Evolutionary conservation across 768 basidiomycete species (phyloP), one percentile per base, ranked within the genome.

Genomic region (Cystofilobasidium capitatum): DNA sequence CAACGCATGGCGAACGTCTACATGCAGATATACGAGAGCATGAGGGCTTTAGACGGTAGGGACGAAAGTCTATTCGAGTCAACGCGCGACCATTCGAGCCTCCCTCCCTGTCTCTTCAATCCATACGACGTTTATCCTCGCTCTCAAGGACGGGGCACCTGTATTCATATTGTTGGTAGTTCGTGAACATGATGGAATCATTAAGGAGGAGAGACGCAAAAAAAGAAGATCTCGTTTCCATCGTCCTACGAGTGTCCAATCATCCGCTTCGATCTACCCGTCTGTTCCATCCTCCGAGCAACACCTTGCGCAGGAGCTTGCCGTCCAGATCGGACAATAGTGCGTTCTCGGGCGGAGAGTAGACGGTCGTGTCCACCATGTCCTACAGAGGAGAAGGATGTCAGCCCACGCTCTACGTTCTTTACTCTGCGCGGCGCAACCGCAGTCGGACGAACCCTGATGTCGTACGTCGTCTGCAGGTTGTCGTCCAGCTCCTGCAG

Each of bases 401-500:
- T 51, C 26, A 51, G 24, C n/a, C n/a, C n/a, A n/a, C n/a, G n/a
- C n/a, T n/a, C n/a, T n/a, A n/a, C n/a, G n/a, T n/a, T n/a, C n/a
- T n/a, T n/a, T n/a, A n/a, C n/a, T 26, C n/a, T 7, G 13, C 6
- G 24, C 14, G 4, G 49, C 49, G 24, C 6, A 10, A 51, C n/a
- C 24, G 49, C 2, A 24, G 16, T 8, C 24, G 13, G 40, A 55
- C 31, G 26, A 13, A 55, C 63, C 2, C 63, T n/a, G 26, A 64
- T 36, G 6, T 54, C 63, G 51, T 64, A 55, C 51, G 51, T 39
- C 16, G 17, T 1, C 14, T 39, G 36, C 14, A 66, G 45, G 22
- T 37, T 45, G 26, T 66, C 65, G 58, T 66, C 65, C 36, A 66
- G 44, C 22, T 45, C 45, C 47, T 66, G 65, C 7, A 66, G 35